Evolutionary conservation across 2,329 filamentous ascomycete genomes (phyloP), one percentile per base, ranked within the genome.

Genomic region (Ophiosphaerella herpotricha): DNA sequence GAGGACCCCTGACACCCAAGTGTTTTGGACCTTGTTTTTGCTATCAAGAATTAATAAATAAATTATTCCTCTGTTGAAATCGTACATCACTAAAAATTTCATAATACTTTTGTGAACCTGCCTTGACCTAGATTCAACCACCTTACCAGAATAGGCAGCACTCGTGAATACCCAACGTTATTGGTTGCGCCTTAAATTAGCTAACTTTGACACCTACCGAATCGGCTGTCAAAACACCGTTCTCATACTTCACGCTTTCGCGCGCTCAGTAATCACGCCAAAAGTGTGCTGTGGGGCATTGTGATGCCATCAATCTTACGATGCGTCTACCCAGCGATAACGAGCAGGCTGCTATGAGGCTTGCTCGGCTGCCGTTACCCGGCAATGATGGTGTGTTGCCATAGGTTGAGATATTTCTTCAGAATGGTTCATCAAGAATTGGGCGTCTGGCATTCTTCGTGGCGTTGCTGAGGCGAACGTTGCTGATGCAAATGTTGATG

Each of bases 61-160:
- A 11, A 29, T 29, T 11, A 29, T 29, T 8, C 4, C 9, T 35
- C 12, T 35, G 16, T 7, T 7, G 4, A 16, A 8, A 35, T n/a
- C 13, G 14, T 14, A 35, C 2, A 4, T 35, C 36, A 9, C 36
- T 13, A 7, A 16, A 12, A 38, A 23, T 3, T 21, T 12, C 8
- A 18, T 38, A 16, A 38, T 18, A 7, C 14, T 29, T 40, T 14
- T 11, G 12, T 23, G 23, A 40, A 23, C 23, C 38, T 13, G 13
- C 26, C 39, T 24, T 23, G 23, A 14, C 39, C 26, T 29, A 29
- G 6, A 29, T 29, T 29, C 24, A 39, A 35, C 39, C 33, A 16
- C 45, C 45, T 32, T 48, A 36, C 45, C 33, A 8, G 4, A 49
- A 35, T 14, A 40, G 41, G 46, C 41, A 44, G 36, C 46, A 23